Conservation (phyloP, 2,329 filamentous ascomycete species). For the Fusarium duplospermum region DNA sequence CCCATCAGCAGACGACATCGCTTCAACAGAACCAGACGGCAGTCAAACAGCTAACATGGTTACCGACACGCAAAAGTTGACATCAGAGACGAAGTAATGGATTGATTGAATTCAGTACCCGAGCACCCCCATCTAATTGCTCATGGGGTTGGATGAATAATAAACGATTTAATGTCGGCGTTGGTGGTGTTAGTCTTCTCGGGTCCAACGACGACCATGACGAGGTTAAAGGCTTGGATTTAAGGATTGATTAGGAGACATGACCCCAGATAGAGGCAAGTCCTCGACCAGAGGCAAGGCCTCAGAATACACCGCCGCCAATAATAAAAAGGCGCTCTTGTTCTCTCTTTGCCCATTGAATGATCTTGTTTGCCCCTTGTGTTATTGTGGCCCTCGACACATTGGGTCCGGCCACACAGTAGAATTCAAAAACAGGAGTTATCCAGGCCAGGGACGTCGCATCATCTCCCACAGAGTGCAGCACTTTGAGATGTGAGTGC, state of each 20-base stretch:
- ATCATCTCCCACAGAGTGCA: constrained; percentile 81
- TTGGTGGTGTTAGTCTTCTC: constrained; percentile 36
- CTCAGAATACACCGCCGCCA: constrained; percentile 86
- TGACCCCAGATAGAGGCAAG: constrained; percentile 29
- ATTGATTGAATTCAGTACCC: background rate
- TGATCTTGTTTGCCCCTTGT: constrained; percentile 87
- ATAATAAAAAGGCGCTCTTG: constrained; percentile 97
- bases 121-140: constrained; percentile 12
- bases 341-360: constrained; percentile 91
- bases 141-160: constrained; percentile 28
- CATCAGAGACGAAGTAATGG: constrained; percentile 23
- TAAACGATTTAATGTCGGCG: constrained; percentile 41
- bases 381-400: constrained; percentile 74
- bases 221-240: constrained; percentile 30
- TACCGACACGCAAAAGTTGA: constrained; percentile 26
- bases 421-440: constrained; percentile 92
- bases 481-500: constrained; percentile 85
- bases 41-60: constrained; percentile 17
- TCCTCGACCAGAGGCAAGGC: constrained; percentile 30
- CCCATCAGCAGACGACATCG: constrained; percentile 29
- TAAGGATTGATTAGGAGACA: constrained; percentile 32
- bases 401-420: constrained; percentile 89
- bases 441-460: constrained; percentile 89
- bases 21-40: constrained; percentile 29
- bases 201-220: constrained; percentile 30